Base-by-base conservation (phyloP, 2,329 filamentous ascomycete genomes). In the Alternaria atra region DNA sequence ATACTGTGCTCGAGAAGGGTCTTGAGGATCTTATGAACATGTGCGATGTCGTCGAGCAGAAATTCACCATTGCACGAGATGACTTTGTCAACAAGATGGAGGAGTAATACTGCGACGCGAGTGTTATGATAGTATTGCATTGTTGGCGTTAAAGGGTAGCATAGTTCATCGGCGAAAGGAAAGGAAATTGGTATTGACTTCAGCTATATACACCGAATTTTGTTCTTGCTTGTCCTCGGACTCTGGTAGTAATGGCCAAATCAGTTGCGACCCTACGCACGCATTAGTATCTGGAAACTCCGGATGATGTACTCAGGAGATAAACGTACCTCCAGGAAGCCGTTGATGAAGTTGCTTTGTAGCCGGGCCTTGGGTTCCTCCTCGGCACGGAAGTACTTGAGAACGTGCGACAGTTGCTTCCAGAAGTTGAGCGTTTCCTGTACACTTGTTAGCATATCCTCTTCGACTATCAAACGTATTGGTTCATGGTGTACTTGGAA, bases 371-470 rank as follows among this genome's bases (percentile, higher is more conserved):
- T 92, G 79, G 85, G 91, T 80, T 88, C 92, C 84, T 89, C 92
- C 80, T 98, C 94, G 73, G 89, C 86, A 78, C 94, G 89, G 86
- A 98, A 99, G 82, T 97, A 99, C 74, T 95, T 93, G 87, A 99
- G 93, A 71, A 99, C 87, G 80, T 99, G 95, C 66, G 91, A 91
- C 64, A 94, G 86, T 82, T 99, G 95, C 83, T 97, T 97, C 95
- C 95, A 99, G 86, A 91, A 99, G 84, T 99, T 99, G 85, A 99
- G 89, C 55, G 92, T 99, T 86, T 99, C 95, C 94, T 97, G 72
- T 58, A 6, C 23, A 15, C 47, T 52, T 42, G 53, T 56, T 17
- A 66, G 59, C 42, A 48, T 32, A 17, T 25, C 10, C 9, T 17
- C 13, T 37, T 17, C 17, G 2, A 50, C 5, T 50, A 12, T 15